phyloP scores from a whole-genome alignment of 176 grass and related monocot species.

The Hordeum marinum region DNA sequence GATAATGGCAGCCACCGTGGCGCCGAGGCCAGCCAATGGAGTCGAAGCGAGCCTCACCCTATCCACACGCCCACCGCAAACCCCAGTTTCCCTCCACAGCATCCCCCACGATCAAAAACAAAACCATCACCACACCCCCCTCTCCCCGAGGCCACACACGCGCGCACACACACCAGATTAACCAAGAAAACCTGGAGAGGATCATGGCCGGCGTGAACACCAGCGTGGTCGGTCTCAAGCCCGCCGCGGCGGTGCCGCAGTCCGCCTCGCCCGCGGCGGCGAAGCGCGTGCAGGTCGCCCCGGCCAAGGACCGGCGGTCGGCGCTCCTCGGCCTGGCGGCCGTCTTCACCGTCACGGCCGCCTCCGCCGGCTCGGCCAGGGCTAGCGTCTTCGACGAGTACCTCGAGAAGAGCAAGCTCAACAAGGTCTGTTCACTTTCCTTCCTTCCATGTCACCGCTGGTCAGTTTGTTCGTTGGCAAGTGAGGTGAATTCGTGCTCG shows the following conservation, averaged over 20 bases:
- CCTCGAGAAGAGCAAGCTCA: slow-evolving; percentile 96
- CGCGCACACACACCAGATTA: neutral
- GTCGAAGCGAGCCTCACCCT: slow-evolving; percentile 74
- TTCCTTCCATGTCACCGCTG: no score
- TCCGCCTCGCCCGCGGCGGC: slow-evolving; percentile 17
- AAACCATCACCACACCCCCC: slow-evolving; percentile 18
- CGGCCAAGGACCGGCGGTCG: slow-evolving; percentile 50
- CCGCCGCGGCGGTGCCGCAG: slow-evolving; percentile 44
- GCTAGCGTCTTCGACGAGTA: slow-evolving; percentile 83
- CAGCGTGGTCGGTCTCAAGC: slow-evolving; percentile 61
- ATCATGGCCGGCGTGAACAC: slow-evolving; percentile 67
- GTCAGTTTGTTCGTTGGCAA: no score
- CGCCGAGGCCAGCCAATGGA: slow-evolving; percentile 39
- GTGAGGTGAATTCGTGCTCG: neutral
- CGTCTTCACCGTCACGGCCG: slow-evolving; percentile 39
- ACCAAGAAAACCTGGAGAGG: neutral
- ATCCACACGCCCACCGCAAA: slow-evolving; percentile 80
- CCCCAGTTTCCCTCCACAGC: neutral
- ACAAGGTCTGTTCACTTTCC: no score
- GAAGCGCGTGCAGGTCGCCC: slow-evolving; percentile 22
- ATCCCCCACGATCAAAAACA: slow-evolving; percentile 33
- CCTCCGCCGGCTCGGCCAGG: slow-evolving; percentile 39
- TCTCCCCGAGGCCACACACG: neutral
- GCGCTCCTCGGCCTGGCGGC: slow-evolving; percentile 76
- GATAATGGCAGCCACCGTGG: slow-evolving; percentile 32